These are phyloP conservation scores for Arthrocladium fulminans DNA, from an alignment of 2,329 filamentous ascomycete genomes.

Conservation along the genomic window DNA sequence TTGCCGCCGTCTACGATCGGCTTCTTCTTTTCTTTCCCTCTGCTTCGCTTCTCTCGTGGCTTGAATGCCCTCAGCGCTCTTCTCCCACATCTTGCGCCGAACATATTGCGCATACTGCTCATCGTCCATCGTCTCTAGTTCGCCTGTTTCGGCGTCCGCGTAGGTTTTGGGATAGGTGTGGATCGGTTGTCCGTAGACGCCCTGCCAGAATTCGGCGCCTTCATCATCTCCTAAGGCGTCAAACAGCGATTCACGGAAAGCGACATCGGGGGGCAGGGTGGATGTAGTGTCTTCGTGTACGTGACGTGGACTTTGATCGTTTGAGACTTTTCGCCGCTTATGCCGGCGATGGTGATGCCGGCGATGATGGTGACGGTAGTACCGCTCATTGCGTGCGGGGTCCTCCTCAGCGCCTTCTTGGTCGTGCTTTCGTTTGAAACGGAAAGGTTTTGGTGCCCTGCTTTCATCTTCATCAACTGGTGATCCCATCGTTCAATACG, in stretches of 20 bases:
- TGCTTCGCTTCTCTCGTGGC: slow-evolving; percentile 62
- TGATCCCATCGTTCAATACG: no score
- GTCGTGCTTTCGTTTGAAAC: slow-evolving; percentile 17
- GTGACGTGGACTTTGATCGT: slow-evolving; percentile 6
- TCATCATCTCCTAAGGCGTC: slow-evolving; percentile 96
- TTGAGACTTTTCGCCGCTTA: slow-evolving; percentile 23
- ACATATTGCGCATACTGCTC: slow-evolving; percentile 87
- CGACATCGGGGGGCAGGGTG: slow-evolving; percentile 57
- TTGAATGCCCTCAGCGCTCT: slow-evolving; percentile 72
- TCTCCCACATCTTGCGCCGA: slow-evolving; percentile 87
- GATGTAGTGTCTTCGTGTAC: slow-evolving; percentile 8
- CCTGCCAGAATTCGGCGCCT: slow-evolving; percentile 89
- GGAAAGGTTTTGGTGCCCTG: slow-evolving; percentile 13
- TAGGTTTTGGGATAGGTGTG: slow-evolving; percentile 61
- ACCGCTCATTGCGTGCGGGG: not conserved
- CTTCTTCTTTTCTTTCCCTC: slow-evolving; percentile 41
- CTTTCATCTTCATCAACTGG: not conserved
- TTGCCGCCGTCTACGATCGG: slow-evolving; percentile 34
- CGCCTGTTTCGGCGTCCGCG: slow-evolving; percentile 41
- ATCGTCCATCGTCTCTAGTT: slow-evolving; percentile 77
- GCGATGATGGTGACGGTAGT: slow-evolving; percentile 20
- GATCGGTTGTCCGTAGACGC: slow-evolving; percentile 91
- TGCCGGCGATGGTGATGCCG: slow-evolving; percentile 21
- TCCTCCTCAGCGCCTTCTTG: slow-evolving; percentile 5
- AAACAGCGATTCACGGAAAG: slow-evolving; percentile 89